Base-by-base conservation (phyloP, 495 filamentous ascomycete genomes). In the Penicillium canariense region DNA sequence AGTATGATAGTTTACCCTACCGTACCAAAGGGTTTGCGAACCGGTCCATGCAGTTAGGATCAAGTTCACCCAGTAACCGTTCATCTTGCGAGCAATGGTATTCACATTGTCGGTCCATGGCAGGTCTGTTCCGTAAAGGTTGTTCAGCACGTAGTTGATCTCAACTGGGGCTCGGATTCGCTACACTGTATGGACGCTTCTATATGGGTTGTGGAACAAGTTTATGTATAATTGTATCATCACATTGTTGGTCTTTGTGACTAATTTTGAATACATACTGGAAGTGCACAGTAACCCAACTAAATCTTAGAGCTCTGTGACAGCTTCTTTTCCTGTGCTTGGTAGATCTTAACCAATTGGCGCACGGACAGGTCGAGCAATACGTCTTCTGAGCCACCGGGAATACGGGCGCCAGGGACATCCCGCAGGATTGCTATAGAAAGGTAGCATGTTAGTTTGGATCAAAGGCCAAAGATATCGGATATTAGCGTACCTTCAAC, bases 351-450 rank as follows among this genome's bases (percentile, higher is more conserved):
- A 45, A 89, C 82, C 42, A 90, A 68, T 64, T 90, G 87, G 27
- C 86, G 70, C 22, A 91, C 77, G 10, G 81, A 82, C 31, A 90
- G 66, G 70, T 90, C 87, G 1, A 90, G 72, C 65, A 90, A 70
- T 3, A 91, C 87, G 68, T 91, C 88, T 66, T 91, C 88, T 14
- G 80, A 84, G 0, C 88, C 87, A 44, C 87, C 87, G 0, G 86
- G 84, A 50, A 89, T 83, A 25, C 84, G 69, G 4, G 78, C 72
- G 5, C 79, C 81, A 26, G 81, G 81, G 10, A 87, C 84, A 61
- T 88, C 86, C 14, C 85, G 72, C 56, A 84, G 84, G 31, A 88
- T 87, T 20, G 76, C 81, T 83, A 25, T 52, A 11, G 25, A 23
- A 18, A 35, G 26, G 8, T 15, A 36, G 9, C 9, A 28, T 31